Base-by-base conservation (phyloP, 1,284 basidiomycete genomes). In the Fomitiporia mediterranea region DNA sequence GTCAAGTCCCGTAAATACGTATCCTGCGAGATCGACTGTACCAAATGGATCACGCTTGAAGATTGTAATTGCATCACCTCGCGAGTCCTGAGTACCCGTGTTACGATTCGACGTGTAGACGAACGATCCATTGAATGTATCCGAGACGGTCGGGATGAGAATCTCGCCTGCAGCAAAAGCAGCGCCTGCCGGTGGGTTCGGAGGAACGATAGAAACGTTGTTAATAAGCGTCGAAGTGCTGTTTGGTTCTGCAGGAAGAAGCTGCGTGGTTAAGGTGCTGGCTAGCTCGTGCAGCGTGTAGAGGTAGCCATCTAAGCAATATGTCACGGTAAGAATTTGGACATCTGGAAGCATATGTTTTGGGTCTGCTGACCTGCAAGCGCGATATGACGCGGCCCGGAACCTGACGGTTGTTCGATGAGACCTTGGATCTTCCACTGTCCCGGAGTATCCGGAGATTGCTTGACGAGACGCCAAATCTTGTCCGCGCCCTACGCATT, bases 21-120 rank as follows among this genome's bases (percentile, higher is more conserved):
- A 79, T 17, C 71, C 73, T 15, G 80, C 66, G 37, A 83, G 68
- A 15, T 67, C 65, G 9, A 62, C 30, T 57, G 57, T 52, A 38
- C 68, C 65, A 56, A 60, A 40, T 3, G 66, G 64, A 53, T 64
- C 58, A 53, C 68, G 73, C 62, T 80, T 70, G 62, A 81, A 83
- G 57, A 88, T 79, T 7, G 82, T 80, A 60, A 87, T 83, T 0
- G 79, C 73, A 67, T 87, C 85, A 7, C 84, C 83, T 3, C 69
- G 72, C 55, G 71, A 66, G 56, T 72, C 76, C 64, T 72, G 75
- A 44, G 69, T 72, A 6, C 76, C 80, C 0, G 67, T 77, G 66
- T 86, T 84, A 53, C 85, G 77, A 70, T 88, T 88, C n/a, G 83
- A 84, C 27, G 76, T 76, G 69, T 86, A 88, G 58, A 88, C 77